A percentile compares a stretch with the other conserved stretches of the same genome.
Evolutionary conservation across 164 flowering plant genomes (phyloP).

Genomic region (Protea cynaroides): DNA sequence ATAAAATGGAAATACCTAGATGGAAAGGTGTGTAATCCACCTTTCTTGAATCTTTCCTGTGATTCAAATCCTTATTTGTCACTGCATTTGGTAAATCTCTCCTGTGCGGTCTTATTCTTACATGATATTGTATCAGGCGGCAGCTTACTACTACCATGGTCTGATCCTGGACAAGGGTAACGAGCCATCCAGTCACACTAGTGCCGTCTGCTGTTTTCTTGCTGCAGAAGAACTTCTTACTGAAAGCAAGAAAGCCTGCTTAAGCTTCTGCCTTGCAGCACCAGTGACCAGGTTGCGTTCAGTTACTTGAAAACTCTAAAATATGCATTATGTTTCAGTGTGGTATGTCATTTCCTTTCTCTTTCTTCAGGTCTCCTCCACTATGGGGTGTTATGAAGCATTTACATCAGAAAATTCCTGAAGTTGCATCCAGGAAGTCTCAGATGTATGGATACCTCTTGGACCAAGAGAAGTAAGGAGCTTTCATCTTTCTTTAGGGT

Average conservation of each 20-base stretch:
- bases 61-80: background rate
- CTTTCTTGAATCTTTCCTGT: background rate
- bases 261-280: slow-evolving; percentile 69
- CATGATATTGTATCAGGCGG: slow-evolving; percentile 48
- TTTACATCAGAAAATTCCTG: slow-evolving; percentile 74
- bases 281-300: slow-evolving; percentile 75
- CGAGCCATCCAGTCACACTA: slow-evolving; percentile 57
- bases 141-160: slow-evolving; percentile 93
- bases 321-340: background rate
- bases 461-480: slow-evolving; percentile 74
- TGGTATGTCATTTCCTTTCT: background rate
- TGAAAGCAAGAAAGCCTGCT: slow-evolving; percentile 80
- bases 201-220: slow-evolving; percentile 74
- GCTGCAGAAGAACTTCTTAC: slow-evolving; percentile 75
- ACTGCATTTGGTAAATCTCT: slow-evolving; percentile 6
- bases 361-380: slow-evolving; percentile 56
- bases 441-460: slow-evolving; percentile 80
- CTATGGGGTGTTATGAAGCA: slow-evolving; percentile 87
- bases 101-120: slow-evolving; percentile 1
- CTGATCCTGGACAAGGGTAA: slow-evolving; percentile 76
- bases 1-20: slow-evolving; percentile 90
- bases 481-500: background rate
- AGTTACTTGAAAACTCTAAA: background rate
- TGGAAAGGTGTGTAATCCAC: slow-evolving; percentile 64
- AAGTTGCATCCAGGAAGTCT: slow-evolving; percentile 66